Evolutionary conservation across 108 stramenopile species (phyloP).

Genomic region (Pseudonitzschia pungens): DNA sequence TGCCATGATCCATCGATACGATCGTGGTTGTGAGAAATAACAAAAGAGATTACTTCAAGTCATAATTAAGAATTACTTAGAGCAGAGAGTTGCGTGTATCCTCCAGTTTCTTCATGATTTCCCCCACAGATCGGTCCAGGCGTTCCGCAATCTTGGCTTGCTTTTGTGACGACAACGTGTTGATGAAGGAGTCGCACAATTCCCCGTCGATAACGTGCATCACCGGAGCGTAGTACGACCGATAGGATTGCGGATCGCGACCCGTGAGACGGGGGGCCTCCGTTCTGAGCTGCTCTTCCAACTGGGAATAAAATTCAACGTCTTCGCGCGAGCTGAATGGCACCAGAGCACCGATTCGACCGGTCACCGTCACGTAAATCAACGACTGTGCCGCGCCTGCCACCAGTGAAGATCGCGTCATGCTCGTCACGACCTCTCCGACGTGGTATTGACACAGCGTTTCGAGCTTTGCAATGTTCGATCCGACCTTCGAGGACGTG

Average conservation of each 20-base stretch:
- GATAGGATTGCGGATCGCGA: slow-evolving; percentile 92
- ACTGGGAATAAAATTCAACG: slow-evolving; percentile 91
- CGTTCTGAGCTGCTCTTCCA: slow-evolving; percentile 86
- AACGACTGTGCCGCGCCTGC: slow-evolving; percentile 88
- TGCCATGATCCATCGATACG: too few species aligned
- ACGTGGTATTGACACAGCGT: slow-evolving; percentile 81
- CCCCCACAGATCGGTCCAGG: slow-evolving; percentile 89
- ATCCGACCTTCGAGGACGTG: background rate
- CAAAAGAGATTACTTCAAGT: too few species aligned
- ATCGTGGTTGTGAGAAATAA: too few species aligned
- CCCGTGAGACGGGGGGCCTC: slow-evolving; percentile 83
- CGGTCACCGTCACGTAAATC: slow-evolving; percentile 92
- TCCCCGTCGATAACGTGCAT: slow-evolving; percentile 97
- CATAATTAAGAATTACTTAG: slow-evolving; percentile 20
- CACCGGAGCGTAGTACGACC: slow-evolving; percentile 91
- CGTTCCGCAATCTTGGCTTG: slow-evolving; percentile 86
- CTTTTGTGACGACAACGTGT: slow-evolving; percentile 63
- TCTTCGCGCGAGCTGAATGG: slow-evolving; percentile 93
- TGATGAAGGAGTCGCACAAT: slow-evolving; percentile 87
- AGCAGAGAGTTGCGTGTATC: slow-evolving; percentile 75
- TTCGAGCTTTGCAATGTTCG: slow-evolving; percentile 78
- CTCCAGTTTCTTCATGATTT: slow-evolving; percentile 95
- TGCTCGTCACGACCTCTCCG: slow-evolving; percentile 92
- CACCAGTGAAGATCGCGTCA: slow-evolving; percentile 89
- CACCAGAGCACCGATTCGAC: slow-evolving; percentile 90